Conservation (phyloP, 1,284 basidiomycete genomes). For the Ganoderma lingzhi region DNA sequence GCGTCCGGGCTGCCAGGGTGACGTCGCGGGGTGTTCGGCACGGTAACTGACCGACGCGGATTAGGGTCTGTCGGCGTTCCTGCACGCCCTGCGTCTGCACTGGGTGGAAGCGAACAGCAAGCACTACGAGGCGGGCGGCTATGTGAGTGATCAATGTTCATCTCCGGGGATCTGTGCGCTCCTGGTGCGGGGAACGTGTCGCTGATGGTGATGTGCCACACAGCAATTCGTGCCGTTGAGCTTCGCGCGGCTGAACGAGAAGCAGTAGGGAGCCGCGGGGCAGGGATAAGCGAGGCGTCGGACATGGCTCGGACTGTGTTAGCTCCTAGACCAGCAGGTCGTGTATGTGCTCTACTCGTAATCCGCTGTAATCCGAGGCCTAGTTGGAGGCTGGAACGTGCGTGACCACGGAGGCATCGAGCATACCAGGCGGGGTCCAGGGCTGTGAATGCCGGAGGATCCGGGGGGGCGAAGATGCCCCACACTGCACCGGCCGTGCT, state of each 20-base stretch:
- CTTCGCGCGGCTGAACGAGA: constrained; percentile 57
- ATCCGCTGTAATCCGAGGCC: constrained; percentile 27
- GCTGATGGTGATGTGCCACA: constrained; percentile 33
- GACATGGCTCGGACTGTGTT: constrained; percentile 29
- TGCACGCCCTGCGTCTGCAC: constrained; percentile 96
- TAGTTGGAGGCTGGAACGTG: constrained; percentile 12
- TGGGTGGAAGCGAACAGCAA: constrained; percentile 99
- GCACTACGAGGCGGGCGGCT: constrained; percentile 92
- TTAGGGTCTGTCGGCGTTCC: constrained; percentile 91
- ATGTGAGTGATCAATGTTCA: constrained; percentile 62
- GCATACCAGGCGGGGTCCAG: background rate
- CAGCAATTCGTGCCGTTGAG: constrained; percentile 75
- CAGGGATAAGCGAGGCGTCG: constrained; percentile 25
- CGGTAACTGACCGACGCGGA: constrained; percentile 32
- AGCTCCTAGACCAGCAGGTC: constrained; percentile 3
- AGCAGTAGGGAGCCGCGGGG: constrained; percentile 42
- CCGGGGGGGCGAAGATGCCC: constrained; percentile 31
- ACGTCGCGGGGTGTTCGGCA: background rate
- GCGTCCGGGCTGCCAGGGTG: constrained; percentile 23
- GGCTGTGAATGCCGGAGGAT: constrained; percentile 13
- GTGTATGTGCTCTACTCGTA: constrained; percentile 24
- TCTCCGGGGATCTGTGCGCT: constrained; percentile 35
- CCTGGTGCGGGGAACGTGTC: constrained; percentile 37
- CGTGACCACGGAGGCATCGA: background rate
- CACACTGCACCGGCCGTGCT: constrained; percentile 27